phyloP scores from a whole-genome alignment of 2,329 filamentous ascomycete genomes.

The Diaporthe sp. region DNA sequence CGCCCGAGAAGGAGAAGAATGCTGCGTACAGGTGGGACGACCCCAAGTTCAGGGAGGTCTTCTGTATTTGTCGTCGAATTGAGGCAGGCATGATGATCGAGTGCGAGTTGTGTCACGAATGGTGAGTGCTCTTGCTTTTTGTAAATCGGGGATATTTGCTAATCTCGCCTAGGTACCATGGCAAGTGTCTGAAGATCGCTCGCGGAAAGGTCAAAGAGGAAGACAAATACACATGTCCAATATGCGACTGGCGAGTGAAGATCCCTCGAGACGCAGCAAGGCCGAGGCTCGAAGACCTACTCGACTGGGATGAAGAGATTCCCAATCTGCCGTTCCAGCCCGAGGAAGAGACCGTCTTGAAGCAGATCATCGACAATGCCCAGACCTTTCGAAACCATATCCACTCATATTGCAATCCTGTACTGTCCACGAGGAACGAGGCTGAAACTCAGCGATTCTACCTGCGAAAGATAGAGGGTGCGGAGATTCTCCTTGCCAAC shows the following conservation, averaged over 20 bases:
- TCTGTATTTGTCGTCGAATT: constrained; percentile 93
- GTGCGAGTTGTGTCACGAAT: constrained; percentile 97
- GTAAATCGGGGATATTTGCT: neutral
- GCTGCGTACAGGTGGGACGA: constrained; percentile 70
- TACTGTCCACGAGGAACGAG: constrained; percentile 86
- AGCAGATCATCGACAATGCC: constrained; percentile 89
- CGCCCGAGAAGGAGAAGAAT: constrained; percentile 57
- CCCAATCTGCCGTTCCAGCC: constrained; percentile 88
- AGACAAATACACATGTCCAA: constrained; percentile 97
- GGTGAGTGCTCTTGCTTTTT: constrained; percentile 69
- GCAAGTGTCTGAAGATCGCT: constrained; percentile 97
- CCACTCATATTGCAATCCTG: constrained; percentile 82
- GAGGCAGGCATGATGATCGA: constrained; percentile 99
- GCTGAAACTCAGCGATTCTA: constrained; percentile 94
- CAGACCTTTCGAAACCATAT: constrained; percentile 88
- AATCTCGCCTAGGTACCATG: constrained; percentile 80
- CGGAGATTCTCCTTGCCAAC: constrained; percentile 89
- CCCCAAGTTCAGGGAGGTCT: constrained; percentile 81
- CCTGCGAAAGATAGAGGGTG: constrained; percentile 95
- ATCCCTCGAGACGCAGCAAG: constrained; percentile 96
- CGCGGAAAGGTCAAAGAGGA: constrained; percentile 98
- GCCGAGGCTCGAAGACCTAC: constrained; percentile 92
- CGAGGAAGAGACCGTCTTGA: constrained; percentile 89
- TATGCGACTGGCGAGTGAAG: constrained; percentile 97
- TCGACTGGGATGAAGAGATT: constrained; percentile 88